Evolutionary conservation across 164 flowering plant genomes (phyloP).

Genomic region (Brasenia schreberi): DNA sequence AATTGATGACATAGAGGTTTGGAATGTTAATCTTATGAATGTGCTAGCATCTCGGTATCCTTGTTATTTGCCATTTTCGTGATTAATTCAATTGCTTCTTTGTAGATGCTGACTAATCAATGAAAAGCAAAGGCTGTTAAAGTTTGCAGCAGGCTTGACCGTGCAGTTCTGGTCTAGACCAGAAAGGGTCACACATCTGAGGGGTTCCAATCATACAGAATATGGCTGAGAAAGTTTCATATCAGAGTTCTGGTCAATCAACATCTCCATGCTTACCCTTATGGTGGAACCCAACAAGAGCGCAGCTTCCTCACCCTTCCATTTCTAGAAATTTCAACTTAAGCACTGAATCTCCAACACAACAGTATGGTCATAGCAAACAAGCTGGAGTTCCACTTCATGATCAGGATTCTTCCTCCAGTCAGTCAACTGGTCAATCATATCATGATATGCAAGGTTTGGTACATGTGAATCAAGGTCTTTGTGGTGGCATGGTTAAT

Average conservation of each 20-base stretch:
- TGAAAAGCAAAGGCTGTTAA: too few relatives aligned
- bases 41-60: too few relatives aligned
- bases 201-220: conserved; percentile 11
- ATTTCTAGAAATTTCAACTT: conserved; percentile 22
- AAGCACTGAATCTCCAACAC: conserved; percentile 27
- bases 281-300: conserved; percentile 28
- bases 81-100: too few relatives aligned
- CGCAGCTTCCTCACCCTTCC: conserved; percentile 16
- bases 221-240: conserved; percentile 16
- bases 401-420: conserved; percentile 41
- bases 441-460: conserved; percentile 12
- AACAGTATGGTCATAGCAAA: conserved; percentile 18
- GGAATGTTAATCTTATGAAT: too few relatives aligned
- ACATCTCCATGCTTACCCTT: conserved; percentile 19
- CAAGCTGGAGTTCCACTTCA: conserved; percentile 25
- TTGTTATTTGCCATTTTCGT: too few relatives aligned
- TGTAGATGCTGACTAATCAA: too few relatives aligned
- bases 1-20: too few relatives aligned
- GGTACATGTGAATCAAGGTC: background rate
- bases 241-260: conserved; percentile 13
- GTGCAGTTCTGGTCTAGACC: too few relatives aligned
- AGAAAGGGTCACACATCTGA: too few relatives aligned
- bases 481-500: too few relatives aligned
- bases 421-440: conserved; percentile 46
- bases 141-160: too few relatives aligned